Conservation (phyloP, 2,329 filamentous ascomycete genomes). For the Fusarium sulawesiense region DNA sequence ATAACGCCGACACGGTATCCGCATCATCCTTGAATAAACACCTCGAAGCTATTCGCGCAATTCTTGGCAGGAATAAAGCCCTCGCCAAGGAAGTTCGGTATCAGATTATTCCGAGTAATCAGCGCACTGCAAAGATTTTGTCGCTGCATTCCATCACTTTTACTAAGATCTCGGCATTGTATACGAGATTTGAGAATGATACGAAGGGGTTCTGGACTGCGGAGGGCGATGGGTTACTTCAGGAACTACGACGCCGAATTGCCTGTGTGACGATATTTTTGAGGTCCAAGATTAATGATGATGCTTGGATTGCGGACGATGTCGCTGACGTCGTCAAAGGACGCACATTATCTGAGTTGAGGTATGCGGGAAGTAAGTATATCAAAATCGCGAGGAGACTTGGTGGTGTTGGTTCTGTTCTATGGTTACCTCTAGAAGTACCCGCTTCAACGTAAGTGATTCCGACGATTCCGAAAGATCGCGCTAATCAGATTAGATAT, state of each 20-base stretch:
- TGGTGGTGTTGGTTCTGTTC: constrained; percentile 46
- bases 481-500: constrained; percentile 33
- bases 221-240: constrained; percentile 18
- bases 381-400: constrained; percentile 50
- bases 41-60: constrained; percentile 39
- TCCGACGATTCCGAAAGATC: neutral
- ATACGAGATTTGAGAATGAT: constrained; percentile 23
- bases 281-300: constrained; percentile 43
- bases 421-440: constrained; percentile 50
- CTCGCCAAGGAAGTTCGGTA: constrained; percentile 48
- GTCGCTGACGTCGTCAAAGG: constrained; percentile 40
- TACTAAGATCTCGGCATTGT: constrained; percentile 24
- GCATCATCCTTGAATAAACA: constrained; percentile 46
- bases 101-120: constrained; percentile 47
- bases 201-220: constrained; percentile 42
- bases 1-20: constrained; percentile 40
- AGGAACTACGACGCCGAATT: constrained; percentile 47
- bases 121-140: constrained; percentile 49
- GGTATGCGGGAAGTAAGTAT: constrained; percentile 51
- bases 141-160: constrained; percentile 36
- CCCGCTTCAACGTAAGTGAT: constrained; percentile 50
- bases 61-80: constrained; percentile 47
- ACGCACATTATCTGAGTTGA: constrained; percentile 43
- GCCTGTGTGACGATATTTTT: constrained; percentile 48
- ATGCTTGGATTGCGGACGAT: constrained; percentile 34